Conservation (phyloP, 805 yeast genomes). For the Saturnispora zaruensis region DNA sequence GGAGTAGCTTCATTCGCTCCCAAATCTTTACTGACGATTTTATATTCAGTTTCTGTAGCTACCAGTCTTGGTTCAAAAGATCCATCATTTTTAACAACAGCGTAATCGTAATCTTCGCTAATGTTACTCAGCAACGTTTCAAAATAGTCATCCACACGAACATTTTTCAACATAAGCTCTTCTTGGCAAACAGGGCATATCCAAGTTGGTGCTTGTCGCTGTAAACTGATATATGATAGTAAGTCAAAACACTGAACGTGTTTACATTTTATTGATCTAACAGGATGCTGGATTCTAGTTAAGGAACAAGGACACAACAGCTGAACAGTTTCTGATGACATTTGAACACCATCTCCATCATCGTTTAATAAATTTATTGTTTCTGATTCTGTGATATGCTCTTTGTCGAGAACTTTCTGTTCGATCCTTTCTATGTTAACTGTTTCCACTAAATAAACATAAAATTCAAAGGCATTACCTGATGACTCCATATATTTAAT, state of each 20-base stretch:
- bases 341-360: constrained; percentile 44
- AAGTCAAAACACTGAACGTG: constrained; percentile 92
- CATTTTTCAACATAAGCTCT: constrained; percentile 41
- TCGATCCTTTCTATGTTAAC: constrained; percentile 35
- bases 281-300: constrained; percentile 61
- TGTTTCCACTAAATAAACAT: constrained; percentile 50
- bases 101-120: constrained; percentile 48
- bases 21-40: constrained; percentile 4
- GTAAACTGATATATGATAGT: constrained; percentile 60
- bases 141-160: constrained; percentile 71
- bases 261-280: constrained; percentile 58
- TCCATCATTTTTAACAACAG: constrained; percentile 65
- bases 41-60: constrained; percentile 7
- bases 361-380: constrained; percentile 33
- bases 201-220: constrained; percentile 79
- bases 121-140: constrained; percentile 50
- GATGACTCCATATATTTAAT: constrained; percentile 52
- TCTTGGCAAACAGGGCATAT: constrained; percentile 74
- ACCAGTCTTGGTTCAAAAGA: constrained; percentile 43
- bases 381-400: constrained; percentile 42
- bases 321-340: constrained; percentile 50
- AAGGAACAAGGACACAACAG: constrained; percentile 75
- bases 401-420: constrained; percentile 33
- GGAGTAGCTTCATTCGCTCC: background rate
- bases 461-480: constrained; percentile 37